A percentile compares a stretch with the other conserved stretches of the same genome.
Evolutionary conservation across 805 yeast genomes (phyloP).

Genomic region (Candida quercuum): DNA sequence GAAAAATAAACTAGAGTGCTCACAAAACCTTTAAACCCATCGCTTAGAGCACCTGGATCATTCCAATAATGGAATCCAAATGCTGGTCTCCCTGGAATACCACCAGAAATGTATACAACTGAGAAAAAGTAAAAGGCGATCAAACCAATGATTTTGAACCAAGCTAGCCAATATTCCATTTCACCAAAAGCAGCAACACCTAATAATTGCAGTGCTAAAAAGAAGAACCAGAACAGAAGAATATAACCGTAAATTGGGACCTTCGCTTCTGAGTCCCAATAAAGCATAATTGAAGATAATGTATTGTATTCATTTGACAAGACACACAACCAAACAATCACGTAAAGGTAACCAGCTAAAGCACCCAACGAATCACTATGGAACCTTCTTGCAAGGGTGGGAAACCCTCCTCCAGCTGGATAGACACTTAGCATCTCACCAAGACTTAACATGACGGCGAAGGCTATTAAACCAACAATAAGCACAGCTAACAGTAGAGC

Average conservation of each 20-base stretch:
- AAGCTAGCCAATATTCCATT: slow-evolving; percentile 49
- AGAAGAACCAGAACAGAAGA: slow-evolving; percentile 47
- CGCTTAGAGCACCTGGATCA: slow-evolving; percentile 29
- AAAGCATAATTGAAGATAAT: slow-evolving; percentile 39
- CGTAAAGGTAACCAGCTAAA: slow-evolving; percentile 49
- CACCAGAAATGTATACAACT: slow-evolving; percentile 39
- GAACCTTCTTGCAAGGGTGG: slow-evolving; percentile 45
- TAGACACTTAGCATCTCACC: slow-evolving; percentile 52
- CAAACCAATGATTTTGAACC: slow-evolving; percentile 43
- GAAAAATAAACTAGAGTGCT: slow-evolving; percentile 64
- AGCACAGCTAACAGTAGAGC: slow-evolving; percentile 42
- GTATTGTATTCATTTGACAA: slow-evolving; percentile 53
- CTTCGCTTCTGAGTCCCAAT: slow-evolving; percentile 42
- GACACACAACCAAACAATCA: slow-evolving; percentile 54
- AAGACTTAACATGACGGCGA: slow-evolving; percentile 49
- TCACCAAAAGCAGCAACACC: slow-evolving; percentile 55
- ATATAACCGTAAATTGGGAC: slow-evolving; percentile 53
- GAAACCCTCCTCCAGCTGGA: slow-evolving; percentile 44
- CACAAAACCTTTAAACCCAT: slow-evolving; percentile 51
- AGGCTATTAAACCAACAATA: slow-evolving; percentile 47
- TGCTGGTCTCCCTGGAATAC: slow-evolving; percentile 29
- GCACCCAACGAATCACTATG: slow-evolving; percentile 53
- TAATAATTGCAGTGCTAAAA: slow-evolving; percentile 43
- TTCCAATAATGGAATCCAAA: slow-evolving; percentile 28
- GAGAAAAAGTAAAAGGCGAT: slow-evolving; percentile 47